Base-by-base conservation (phyloP, 2,329 filamentous ascomycete genomes). In the Pestalotiopsis sp. region DNA sequence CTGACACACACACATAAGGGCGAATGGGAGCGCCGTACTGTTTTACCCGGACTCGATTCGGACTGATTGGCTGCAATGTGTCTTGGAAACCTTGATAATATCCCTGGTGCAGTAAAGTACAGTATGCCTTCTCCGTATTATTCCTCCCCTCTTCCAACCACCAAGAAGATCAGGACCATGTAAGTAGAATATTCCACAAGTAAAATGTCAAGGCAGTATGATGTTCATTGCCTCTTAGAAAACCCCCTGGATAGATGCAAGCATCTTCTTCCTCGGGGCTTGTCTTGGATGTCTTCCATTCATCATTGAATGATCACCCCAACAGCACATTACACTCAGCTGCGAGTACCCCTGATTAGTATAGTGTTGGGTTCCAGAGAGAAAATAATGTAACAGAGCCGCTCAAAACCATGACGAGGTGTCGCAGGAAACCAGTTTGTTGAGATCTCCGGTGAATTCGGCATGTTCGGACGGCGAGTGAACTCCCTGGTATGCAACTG, bases 21-120 rank as follows among this genome's bases (percentile, higher is more conserved):
- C 17, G 7, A n/a, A 9, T 23, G 17, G 17, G 14, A 12, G n/a
- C 14, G 31, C 60, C 17, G 14, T 4, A 20, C n/a, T 17, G n/a
- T 41, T 36, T 55, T 65, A 65, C 41, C 41, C 64, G 52, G 64
- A 12, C 64, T 60, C 64, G 25, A 60, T 66, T 45, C 38, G 55
- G 64, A 20, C 64, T 60, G 20, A 60, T 25, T 60, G 41, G 27
- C 31, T 59, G 36, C 27, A 17, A 25, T 61, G 52, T 60, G 60
- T 41, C 17, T 66, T 13, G 13, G 39, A 25, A 52, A 55, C 64
- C 57, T 36, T 59, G 64, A 38, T 27, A 23, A 60, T 60, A 60
- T 66, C 55, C 64, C 64, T 66, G 20, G 20, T 55, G 23, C 20
- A 12, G 12, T 14, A 27, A 27, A 60, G n/a, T 36, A 36, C 31